phyloP scores from a whole-genome alignment of 169 alveolate genomes.

The Plasmodium knowlesi region DNA sequence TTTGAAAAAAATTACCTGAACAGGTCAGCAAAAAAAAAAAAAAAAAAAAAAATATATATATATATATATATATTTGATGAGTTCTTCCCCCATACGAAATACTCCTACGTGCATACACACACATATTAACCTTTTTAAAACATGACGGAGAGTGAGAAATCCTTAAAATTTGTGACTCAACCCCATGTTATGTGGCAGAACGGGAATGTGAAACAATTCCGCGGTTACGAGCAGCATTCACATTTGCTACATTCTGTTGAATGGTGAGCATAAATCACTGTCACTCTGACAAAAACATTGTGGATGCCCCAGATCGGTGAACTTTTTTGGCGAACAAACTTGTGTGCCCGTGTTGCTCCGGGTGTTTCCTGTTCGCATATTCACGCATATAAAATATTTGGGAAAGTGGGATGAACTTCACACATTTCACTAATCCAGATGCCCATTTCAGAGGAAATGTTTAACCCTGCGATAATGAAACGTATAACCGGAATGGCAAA shows the following conservation, averaged over 20 bases:
- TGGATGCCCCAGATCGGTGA: not conserved
- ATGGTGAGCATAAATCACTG: not conserved
- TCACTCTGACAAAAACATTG: not conserved
- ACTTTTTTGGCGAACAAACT: not conserved
- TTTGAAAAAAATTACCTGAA: not conserved
- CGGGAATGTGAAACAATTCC: not conserved
- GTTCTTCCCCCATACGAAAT: not conserved
- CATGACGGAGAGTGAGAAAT: not conserved
- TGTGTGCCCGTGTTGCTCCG: not conserved
- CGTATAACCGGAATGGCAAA: not conserved
- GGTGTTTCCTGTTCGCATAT: not conserved
- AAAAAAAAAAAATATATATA: constrained; percentile 1
- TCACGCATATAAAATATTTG: not conserved
- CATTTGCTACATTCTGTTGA: not conserved
- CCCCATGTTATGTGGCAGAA: not conserved
- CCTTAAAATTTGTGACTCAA: not conserved
- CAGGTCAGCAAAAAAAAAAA: not conserved
- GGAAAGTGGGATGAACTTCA: not conserved
- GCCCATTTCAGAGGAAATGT: not conserved
- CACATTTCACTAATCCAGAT: not conserved
- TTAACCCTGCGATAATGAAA: not conserved
- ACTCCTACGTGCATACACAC: not conserved
- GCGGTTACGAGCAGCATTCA: not conserved
- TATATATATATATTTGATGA: not conserved
- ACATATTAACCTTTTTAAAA: not conserved